Percentiles rank a stretch among this genome's conserved stretches.
phyloP scores from a whole-genome alignment of 1,139 yeast species.

The Pichia sp. region DNA sequence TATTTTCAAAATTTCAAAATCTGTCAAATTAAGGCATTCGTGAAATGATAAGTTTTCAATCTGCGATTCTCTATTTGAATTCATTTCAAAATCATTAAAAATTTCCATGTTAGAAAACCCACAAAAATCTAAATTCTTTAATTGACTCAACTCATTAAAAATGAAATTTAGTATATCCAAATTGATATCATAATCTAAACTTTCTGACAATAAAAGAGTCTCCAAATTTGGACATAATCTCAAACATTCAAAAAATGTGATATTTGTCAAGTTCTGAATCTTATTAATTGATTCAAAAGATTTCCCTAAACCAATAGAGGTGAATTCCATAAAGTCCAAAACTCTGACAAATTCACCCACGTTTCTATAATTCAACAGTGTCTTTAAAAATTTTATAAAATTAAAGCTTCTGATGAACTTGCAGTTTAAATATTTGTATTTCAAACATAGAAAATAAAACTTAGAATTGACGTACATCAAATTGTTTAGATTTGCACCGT shows the following conservation, averaged over 20 bases:
- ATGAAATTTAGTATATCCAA: constrained; percentile 46
- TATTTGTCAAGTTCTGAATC: constrained; percentile 80
- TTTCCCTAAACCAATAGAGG: constrained; percentile 85
- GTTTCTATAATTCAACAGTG: constrained; percentile 35
- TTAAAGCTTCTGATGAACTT: constrained; percentile 76
- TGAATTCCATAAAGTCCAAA: constrained; percentile 81
- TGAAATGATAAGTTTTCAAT: constrained; percentile 64
- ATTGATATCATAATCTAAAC: constrained; percentile 79
- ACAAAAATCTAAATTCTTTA: constrained; percentile 78
- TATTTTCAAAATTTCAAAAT: constrained; percentile 45
- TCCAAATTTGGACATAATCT: constrained; percentile 49
- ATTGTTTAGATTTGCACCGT: constrained; percentile 8
- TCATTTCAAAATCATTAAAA: constrained; percentile 30
- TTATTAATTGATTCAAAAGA: constrained; percentile 86
- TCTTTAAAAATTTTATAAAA: constrained; percentile 61
- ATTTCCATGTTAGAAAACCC: constrained; percentile 76
- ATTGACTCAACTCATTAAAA: constrained; percentile 50
- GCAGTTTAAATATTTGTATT: constrained; percentile 53
- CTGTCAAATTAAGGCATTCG: constrained; percentile 75
- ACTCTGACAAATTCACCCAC: constrained; percentile 65
- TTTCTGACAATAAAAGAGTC: constrained; percentile 79
- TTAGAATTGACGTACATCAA: constrained; percentile 11
- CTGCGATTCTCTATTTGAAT: too few relatives aligned
- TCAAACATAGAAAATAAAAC: constrained; percentile 21
- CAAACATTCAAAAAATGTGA: constrained; percentile 59